Evolutionary conservation across 23 red algal genomes (phyloP).

Genomic region (Agarophyton chilense): DNA sequence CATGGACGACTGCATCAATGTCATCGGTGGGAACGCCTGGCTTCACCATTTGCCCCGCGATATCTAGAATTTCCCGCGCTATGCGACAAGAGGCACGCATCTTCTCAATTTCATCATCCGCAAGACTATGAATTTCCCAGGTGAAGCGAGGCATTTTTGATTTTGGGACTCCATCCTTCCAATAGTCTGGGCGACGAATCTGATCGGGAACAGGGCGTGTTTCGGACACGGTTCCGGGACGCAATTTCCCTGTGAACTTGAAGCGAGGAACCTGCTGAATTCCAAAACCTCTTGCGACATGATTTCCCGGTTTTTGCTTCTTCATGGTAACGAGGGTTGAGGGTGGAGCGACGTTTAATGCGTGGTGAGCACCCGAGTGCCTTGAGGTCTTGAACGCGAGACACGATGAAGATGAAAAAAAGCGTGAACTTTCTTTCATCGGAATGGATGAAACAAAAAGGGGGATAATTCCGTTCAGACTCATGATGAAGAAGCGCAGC

Average conservation of each 20-base stretch:
- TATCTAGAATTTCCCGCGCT: constrained; percentile 94
- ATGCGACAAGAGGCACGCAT: constrained; percentile 84
- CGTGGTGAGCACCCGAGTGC: background rate
- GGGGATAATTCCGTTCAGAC: background rate
- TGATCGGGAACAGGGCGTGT: constrained; percentile 62
- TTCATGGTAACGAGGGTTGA: constrained; percentile 14
- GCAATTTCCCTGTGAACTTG: constrained; percentile 79
- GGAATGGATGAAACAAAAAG: background rate
- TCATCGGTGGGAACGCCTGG: constrained; percentile 92
- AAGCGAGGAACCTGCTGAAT: constrained; percentile 46
- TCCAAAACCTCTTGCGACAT: constrained; percentile 23
- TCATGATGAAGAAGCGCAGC: background rate
- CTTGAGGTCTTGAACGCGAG: background rate
- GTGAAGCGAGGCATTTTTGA: constrained; percentile 49
- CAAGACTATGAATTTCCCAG: constrained; percentile 88
- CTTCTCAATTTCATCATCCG: constrained; percentile 68
- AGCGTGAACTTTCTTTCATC: background rate
- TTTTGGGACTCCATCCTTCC: constrained; percentile 48
- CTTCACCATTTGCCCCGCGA: constrained; percentile 69
- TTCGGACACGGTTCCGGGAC: constrained; percentile 75
- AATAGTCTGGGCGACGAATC: constrained; percentile 87
- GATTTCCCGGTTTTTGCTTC: constrained; percentile 23
- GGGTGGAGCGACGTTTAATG: background rate
- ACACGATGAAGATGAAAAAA: background rate
- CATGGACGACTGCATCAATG: constrained; percentile 95